Evolutionary conservation across 179 eudicot species (phyloP).

Genomic region (Actinidia arguta): DNA sequence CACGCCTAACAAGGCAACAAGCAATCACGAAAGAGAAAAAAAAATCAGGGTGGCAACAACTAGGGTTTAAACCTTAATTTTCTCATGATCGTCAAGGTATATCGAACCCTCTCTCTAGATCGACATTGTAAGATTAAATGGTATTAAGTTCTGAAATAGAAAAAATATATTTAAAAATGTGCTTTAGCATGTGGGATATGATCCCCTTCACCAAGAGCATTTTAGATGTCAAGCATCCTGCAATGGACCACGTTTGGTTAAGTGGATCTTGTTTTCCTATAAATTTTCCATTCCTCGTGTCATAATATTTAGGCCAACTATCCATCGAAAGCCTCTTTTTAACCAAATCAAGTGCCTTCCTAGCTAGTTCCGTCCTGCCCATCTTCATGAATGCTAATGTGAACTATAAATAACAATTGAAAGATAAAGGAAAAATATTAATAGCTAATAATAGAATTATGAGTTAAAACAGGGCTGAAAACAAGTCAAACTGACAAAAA

Average conservation of each 20-base stretch:
- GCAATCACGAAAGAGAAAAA: too few relatives aligned
- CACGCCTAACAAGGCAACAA: too few relatives aligned
- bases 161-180: too few relatives aligned
- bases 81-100: too few relatives aligned
- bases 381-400: slow-evolving; percentile 87
- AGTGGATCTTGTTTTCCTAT: slow-evolving; percentile 88
- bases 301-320: slow-evolving; percentile 89
- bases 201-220: slow-evolving; percentile 73
- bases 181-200: too few relatives aligned
- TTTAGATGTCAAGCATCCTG: slow-evolving; percentile 76
- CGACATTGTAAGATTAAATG: too few relatives aligned
- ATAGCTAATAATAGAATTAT: not conserved
- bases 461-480: not conserved
- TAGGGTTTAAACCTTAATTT: too few relatives aligned
- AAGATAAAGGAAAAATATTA: not conserved
- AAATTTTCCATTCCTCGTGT: slow-evolving; percentile 76
- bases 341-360: slow-evolving; percentile 65
- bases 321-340: slow-evolving; percentile 68
- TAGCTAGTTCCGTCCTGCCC: slow-evolving; percentile 81
- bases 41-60: too few relatives aligned
- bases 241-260: slow-evolving; percentile 89
- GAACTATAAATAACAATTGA: slow-evolving; percentile 47
- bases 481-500: not conserved
- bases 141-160: too few relatives aligned
- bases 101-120: too few relatives aligned